Evolutionary conservation across 164 flowering plant genomes (phyloP).

Genomic region (Warburgia ugandensis): DNA sequence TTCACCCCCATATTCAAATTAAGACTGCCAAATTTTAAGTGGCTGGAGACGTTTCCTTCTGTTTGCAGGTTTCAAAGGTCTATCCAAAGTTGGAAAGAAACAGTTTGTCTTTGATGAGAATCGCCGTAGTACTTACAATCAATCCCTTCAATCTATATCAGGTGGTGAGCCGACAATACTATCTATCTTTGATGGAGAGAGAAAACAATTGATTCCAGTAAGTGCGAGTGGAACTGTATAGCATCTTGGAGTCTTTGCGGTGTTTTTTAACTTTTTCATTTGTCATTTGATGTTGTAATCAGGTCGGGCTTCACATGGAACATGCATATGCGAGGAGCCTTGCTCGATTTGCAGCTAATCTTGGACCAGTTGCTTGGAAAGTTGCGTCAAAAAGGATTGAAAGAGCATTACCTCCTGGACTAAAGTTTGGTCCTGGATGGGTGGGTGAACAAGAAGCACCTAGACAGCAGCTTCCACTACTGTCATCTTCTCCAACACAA

Average conservation of each 20-base stretch:
- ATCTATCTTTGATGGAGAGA: slow-evolving; percentile 44
- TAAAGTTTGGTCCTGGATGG: slow-evolving; percentile 63
- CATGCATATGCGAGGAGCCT: slow-evolving; percentile 77
- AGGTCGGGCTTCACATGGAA: slow-evolving; percentile 71
- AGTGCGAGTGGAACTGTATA: slow-evolving; percentile 13
- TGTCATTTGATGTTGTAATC: slow-evolving; percentile 4
- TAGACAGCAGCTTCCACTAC: not conserved
- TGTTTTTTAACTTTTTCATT: not conserved
- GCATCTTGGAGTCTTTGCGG: not conserved
- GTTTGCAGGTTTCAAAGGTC: slow-evolving; percentile 38
- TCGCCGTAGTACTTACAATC: slow-evolving; percentile 58
- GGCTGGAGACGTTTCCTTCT: not conserved
- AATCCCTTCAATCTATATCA: slow-evolving; percentile 23
- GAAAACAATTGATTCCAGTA: slow-evolving; percentile 65
- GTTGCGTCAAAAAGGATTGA: slow-evolving; percentile 64
- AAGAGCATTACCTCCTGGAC: slow-evolving; percentile 47
- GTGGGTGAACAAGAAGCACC: slow-evolving; percentile 40
- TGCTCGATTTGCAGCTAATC: slow-evolving; percentile 73
- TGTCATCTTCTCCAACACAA: slow-evolving; percentile 2
- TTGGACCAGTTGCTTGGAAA: slow-evolving; percentile 78
- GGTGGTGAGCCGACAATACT: slow-evolving; percentile 33
- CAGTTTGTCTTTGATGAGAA: slow-evolving; percentile 44
- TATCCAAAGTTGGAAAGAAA: slow-evolving; percentile 44
- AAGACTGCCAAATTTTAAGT: no score
- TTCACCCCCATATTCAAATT: no score